Evolutionary conservation across 2,329 filamentous ascomycete genomes (phyloP).

Genomic region (Cercospora zeina): DNA sequence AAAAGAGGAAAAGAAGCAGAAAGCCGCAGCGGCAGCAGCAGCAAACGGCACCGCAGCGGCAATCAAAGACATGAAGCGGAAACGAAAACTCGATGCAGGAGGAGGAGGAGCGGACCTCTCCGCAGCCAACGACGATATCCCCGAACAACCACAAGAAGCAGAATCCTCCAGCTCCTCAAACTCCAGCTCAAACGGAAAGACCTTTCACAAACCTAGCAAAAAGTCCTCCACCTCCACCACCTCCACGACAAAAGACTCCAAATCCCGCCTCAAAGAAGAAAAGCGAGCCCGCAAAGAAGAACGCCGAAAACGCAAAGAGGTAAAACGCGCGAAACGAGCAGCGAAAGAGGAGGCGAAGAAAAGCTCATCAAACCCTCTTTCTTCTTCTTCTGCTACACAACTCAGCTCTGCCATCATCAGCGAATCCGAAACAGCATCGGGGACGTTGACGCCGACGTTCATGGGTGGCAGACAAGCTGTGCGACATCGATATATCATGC

Average conservation of each 20-base stretch:
- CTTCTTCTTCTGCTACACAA: conserved; percentile 8
- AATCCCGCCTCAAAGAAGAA: conserved; percentile 46
- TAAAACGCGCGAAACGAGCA: conserved; percentile 50
- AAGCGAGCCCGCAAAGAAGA: conserved; percentile 50
- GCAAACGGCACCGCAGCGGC: conserved; percentile 15
- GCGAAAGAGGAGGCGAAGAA: conserved; percentile 50
- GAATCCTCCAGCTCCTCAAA: conserved; percentile 1
- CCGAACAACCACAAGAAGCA: conserved; percentile 11
- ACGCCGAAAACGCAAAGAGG: conserved; percentile 53
- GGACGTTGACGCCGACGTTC: conserved; percentile 37
- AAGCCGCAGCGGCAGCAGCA: conserved; percentile 40
- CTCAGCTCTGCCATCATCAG: conserved; percentile 21
- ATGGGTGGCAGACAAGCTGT: conserved; percentile 63
- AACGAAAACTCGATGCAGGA: conserved; percentile 22
- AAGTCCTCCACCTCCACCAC: no score
- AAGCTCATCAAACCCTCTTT: no score
- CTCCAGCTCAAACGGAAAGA: conserved; percentile 24
- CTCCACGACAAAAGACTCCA: conserved; percentile 22
- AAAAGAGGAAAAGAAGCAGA: conserved; percentile 40
- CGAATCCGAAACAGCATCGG: conserved; percentile 28
- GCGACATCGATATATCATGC: conserved; percentile 78
- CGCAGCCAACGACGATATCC: conserved; percentile 1
- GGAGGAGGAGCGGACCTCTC: neutral
- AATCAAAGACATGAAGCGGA: conserved; percentile 33
- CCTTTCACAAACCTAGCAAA: conserved; percentile 42